phyloP scores from a whole-genome alignment of 2,329 filamentous ascomycete species.

The Pyrenochaeta sp. region DNA sequence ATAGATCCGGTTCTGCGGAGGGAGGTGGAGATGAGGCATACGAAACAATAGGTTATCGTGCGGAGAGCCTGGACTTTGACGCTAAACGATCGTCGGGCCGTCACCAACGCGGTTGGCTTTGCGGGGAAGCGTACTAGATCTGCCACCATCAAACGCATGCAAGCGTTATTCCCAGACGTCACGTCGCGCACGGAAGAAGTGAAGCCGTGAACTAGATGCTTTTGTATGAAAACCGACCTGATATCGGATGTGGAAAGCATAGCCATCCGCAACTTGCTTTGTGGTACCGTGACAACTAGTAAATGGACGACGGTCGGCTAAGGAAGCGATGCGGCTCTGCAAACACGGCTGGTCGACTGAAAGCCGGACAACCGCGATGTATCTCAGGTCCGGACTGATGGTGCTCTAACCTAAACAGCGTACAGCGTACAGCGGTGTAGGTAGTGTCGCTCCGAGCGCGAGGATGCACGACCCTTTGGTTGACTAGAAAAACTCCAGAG shows the following conservation, averaged over 20 bases:
- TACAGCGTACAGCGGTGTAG: not conserved
- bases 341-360: not conserved
- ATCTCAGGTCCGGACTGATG: slow-evolving; percentile 5
- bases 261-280: not conserved
- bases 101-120: slow-evolving; percentile 31
- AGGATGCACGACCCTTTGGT: slow-evolving; percentile 8
- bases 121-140: slow-evolving; percentile 41
- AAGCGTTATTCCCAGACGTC: slow-evolving; percentile 28
- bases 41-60: slow-evolving; percentile 29
- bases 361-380: not conserved
- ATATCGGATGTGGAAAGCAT: not conserved
- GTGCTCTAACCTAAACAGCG: slow-evolving; percentile 6
- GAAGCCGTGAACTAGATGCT: slow-evolving; percentile 1
- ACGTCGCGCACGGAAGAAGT: slow-evolving; percentile 13
- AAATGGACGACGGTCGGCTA: not conserved
- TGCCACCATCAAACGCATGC: slow-evolving; percentile 11
- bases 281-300: not conserved
- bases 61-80: slow-evolving; percentile 29
- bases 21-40: slow-evolving; percentile 32
- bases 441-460: slow-evolving; percentile 6
- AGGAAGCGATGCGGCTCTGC: not conserved
- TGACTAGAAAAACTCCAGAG: not conserved
- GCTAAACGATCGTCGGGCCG: slow-evolving; percentile 31
- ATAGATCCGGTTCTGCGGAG: slow-evolving; percentile 35
- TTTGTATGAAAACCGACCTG: not conserved